Evolutionary conservation across 257 asterid species (phyloP), one percentile per base, ranked within the genome.

Genomic region (Solanum acaule): DNA sequence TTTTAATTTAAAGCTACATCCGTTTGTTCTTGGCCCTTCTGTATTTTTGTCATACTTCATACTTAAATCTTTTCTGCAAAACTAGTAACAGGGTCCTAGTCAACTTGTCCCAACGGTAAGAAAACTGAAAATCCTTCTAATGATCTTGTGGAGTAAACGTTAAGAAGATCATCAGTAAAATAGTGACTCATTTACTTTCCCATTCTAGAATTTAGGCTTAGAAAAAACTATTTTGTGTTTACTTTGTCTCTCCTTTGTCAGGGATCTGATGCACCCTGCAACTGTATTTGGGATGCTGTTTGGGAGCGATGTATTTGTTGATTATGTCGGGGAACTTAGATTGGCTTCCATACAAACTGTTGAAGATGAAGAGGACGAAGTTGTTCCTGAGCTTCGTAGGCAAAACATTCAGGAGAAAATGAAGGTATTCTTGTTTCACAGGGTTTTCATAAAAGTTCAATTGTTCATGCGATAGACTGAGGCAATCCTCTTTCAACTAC

Each of bases 221-320:
- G 85, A 0, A 42, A 12, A 79, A 79, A 49, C 68, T 81, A 46
- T 46, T 27, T 79, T 46, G 86, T 81, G 13, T 16, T 81, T 11
- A 44, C 27, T 10, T 81, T 46, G 38, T 81, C 86, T 46, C 42
- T 81, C 27, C 75, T 86, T 31, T 16, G 33, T 85, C 88, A 96
- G 98, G 92, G 96, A 94, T 70, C 88, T 95, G 95, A 94, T 94
- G 91, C 98, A 96, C 81, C 98, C 98, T 65, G 92, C 98, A 23
- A 91, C 95, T 89, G 95, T 94, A 59, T 96, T 96, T 88, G 98
- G 98, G 84, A 95, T 95, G 98, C 92, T 93, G 88, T 93, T 95
- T 87, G 98, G 96, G 79, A 95, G 94, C 84, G 98, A 94, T 40
- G 89, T 77, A 67, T 95, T 95, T 89, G 96, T 93, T 90, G 95